Base-by-base conservation (phyloP, 2,329 filamentous ascomycete genomes). In the Aspergillus pseudoglaucus region DNA sequence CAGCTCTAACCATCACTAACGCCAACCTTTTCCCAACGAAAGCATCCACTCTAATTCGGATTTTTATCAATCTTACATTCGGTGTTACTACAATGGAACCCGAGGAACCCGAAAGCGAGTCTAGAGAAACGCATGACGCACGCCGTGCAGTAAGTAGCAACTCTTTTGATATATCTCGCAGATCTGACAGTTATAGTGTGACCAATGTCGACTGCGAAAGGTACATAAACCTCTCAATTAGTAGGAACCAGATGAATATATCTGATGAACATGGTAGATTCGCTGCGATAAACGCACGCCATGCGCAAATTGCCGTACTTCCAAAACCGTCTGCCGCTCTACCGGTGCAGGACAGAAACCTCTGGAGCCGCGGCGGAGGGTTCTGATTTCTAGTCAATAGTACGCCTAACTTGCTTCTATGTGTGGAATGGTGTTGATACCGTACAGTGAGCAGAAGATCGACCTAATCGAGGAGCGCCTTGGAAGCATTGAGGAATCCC, bases 391-490 rank as follows among this genome's bases (percentile, higher is more conserved):
- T 5, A 65, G 62, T 54, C 62, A 70, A 56, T 72, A 72, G 69
- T 71, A 61, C 42, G 67, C 51, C 10, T 39, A 18, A 20, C 1
- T 10, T 39, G 3, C 2, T 17, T 15, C 18, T 39, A 18, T 6
- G 12, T 39, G 10, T 20, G 37, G 6, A 17, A 22, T 27, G n/a
- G 12, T 49, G 22, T 22, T 23, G 15, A 15, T 20, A 6, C n/a
- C 4, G 4, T n/a, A 30, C 7, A 77, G 74, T 60, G 76, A 79
- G 57, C 73, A 67, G 55, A 77, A 78, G 58, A 76, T 79, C 43
- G 75, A 78, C 50, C 57, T 72, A 10, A 77, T 79, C 44, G 75
- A 77, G 54, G 69, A 74, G 25, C 70, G 75, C 14, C 61, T 79
- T 7, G 66, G 67, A 6, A 66, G 67, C n/a, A 76, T 79, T 37